Evolutionary conservation across 306 rosid species (phyloP), one percentile per base, ranked within the genome.

Genomic region (Lotus japonicus): DNA sequence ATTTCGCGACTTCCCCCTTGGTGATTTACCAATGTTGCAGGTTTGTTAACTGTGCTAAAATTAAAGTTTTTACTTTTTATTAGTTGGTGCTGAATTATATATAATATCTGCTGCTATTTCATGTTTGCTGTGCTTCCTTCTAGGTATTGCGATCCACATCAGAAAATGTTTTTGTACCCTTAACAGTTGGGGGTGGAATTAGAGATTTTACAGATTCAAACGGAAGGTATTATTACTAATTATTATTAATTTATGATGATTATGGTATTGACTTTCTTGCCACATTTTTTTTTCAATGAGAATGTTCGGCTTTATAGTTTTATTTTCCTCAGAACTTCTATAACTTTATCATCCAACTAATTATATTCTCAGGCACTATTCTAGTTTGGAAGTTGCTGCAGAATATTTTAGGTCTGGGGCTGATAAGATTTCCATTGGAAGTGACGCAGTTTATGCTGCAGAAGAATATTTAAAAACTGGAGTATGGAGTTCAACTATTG

Each of bases 321-420:
- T 35, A 42, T 54, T 26, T 49, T 26, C 35, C 26, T 51, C 17
- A 14, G 33, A 51, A 4, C 11, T 42, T 66, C 57, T 5, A 17
- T 15, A 41, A 42, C 28, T 0, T 55, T 38, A 56, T 56, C 44
- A 51, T 72, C 51, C n/a, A 9, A 35, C 31, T 31, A 49, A 43
- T 64, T 58, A 58, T 36, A 48, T 70, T 42, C 68, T 36, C 77
- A 90, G 99, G 92, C 79, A 87, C 82, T 88, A 94, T 83, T 84
- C 97, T 81, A 94, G 99, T 80, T 82, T 94, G 88, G 92, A 90
- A 81, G 99, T 94, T 82, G 99, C 97, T 68, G 86, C 97, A 31
- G 99, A 94, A 81, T 94, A 90, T 80, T 94, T 94, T 74, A 88
- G 99, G 81, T 90, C 97, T 48, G 99, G 99, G 18, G 99, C 99